Conservation (phyloP, 441 rosid species). For the Daphne laureola region DNA sequence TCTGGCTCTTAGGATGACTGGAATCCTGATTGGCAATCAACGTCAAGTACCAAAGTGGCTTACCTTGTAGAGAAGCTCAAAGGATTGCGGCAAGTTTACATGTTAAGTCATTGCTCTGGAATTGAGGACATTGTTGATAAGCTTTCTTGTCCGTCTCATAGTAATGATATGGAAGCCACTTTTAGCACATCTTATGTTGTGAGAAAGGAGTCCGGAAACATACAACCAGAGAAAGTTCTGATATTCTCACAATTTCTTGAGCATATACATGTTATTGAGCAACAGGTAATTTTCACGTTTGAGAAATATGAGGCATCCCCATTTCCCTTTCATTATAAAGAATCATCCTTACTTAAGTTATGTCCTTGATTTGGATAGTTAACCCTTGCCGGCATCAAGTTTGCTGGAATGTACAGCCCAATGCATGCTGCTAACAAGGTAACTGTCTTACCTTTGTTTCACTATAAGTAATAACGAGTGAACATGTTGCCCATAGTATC, state of each 20-base stretch:
- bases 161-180: constrained; percentile 10
- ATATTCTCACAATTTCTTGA: constrained; percentile 96
- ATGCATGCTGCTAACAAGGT: constrained; percentile 83
- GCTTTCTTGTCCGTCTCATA: constrained; percentile 17
- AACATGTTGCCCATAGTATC: too few species aligned
- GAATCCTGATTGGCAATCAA: constrained; percentile 97
- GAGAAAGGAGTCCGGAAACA: constrained; percentile 24
- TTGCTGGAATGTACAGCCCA: constrained; percentile 81
- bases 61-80: constrained; percentile 72
- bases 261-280: constrained; percentile 85
- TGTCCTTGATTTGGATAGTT: constrained; percentile 36
- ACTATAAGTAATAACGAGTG: background rate
- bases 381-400: constrained; percentile 69
- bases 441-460: constrained; percentile 8
- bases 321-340: too few species aligned
- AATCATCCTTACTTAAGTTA: background rate
- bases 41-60: constrained; percentile 87
- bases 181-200: constrained; percentile 15
- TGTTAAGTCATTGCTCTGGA: constrained; percentile 14
- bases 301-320: too few species aligned
- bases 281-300: constrained; percentile 51
- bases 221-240: constrained; percentile 58
- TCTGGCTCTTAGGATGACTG: constrained; percentile 68
- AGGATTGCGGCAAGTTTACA: constrained; percentile 47
- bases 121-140: constrained; percentile 21